These are phyloP conservation scores for Glarea lozoyensis DNA, from an alignment of 495 filamentous ascomycete genomes.

Conservation along the genomic window DNA sequence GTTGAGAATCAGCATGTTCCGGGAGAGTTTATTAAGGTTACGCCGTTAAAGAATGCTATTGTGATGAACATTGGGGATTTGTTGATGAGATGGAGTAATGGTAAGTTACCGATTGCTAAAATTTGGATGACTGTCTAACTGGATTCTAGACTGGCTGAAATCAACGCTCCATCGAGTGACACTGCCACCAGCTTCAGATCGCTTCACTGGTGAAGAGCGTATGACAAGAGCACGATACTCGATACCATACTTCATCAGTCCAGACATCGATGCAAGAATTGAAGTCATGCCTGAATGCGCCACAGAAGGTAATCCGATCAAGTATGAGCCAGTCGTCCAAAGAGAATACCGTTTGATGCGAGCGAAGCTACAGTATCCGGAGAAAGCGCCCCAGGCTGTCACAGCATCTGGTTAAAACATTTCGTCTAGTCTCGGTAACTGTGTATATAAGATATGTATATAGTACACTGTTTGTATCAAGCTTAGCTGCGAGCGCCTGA, in stretches of 20 bases:
- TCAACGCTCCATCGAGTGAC: constrained; percentile 50
- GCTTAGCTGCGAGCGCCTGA: not conserved
- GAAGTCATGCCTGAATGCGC: constrained; percentile 46
- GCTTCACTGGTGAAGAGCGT: constrained; percentile 26
- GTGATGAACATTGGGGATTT: constrained; percentile 54
- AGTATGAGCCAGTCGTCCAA: constrained; percentile 45
- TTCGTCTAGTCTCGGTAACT: too few relatives aligned
- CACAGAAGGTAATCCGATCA: constrained; percentile 27
- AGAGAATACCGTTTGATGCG: constrained; percentile 43
- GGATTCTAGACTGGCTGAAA: constrained; percentile 33
- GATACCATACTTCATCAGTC: constrained; percentile 53
- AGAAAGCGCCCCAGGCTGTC: too few relatives aligned
- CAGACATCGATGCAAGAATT: constrained; percentile 44
- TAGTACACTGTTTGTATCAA: too few relatives aligned
- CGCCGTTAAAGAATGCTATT: constrained; percentile 39
- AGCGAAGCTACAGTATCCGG: constrained; percentile 41
- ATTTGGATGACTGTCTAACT: constrained; percentile 1
- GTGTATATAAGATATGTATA: too few relatives aligned
- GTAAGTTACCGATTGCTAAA: constrained; percentile 21
- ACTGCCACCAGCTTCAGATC: constrained; percentile 31
- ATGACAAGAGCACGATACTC: constrained; percentile 49
- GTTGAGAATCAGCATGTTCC: constrained; percentile 43
- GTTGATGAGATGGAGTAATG: constrained; percentile 54
- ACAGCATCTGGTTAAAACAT: too few relatives aligned
- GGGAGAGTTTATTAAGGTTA: constrained; percentile 44